Evolutionary conservation across 208 protist genomes (phyloP).

Genomic region (Wallacemonas sp.): DNA sequence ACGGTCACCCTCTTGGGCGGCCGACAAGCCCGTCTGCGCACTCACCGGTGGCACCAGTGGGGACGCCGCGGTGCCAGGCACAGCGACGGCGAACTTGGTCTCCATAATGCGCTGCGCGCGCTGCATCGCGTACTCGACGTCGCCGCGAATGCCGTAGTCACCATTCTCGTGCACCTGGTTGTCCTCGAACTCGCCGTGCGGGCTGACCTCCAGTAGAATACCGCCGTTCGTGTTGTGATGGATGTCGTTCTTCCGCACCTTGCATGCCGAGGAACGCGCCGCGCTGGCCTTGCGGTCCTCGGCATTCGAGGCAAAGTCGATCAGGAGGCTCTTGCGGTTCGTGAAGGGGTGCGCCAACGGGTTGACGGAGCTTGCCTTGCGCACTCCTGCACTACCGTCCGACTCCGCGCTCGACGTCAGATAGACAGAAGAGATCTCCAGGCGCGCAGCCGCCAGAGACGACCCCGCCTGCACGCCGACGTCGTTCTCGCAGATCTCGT

Average conservation of each 20-base stretch:
- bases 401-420: constrained; percentile 9
- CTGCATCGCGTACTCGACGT: constrained; percentile 44
- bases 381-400: background rate
- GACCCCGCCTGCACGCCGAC: constrained; percentile 81
- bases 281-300: constrained; percentile 27
- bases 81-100: constrained; percentile 7
- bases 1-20: background rate
- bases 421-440: constrained; percentile 59
- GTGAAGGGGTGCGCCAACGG: constrained; percentile 6
- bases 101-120: constrained; percentile 38
- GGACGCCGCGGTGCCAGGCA: background rate
- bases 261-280: constrained; percentile 26
- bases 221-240: constrained; percentile 59
- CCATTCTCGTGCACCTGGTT: constrained; percentile 78
- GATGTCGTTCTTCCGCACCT: constrained; percentile 60
- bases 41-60: background rate
- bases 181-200: constrained; percentile 52
- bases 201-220: constrained; percentile 57
- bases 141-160: constrained; percentile 65
- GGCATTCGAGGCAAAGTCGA: constrained; percentile 20
- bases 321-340: constrained; percentile 30
- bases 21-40: background rate
- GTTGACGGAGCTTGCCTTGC: background rate
- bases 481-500: constrained; percentile 70
- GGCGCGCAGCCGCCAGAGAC: constrained; percentile 32